Percentiles rank a stretch among this genome's conserved stretches.
phyloP scores from a whole-genome alignment of 164 flowering plant genomes.

The Warburgia ugandensis region DNA sequence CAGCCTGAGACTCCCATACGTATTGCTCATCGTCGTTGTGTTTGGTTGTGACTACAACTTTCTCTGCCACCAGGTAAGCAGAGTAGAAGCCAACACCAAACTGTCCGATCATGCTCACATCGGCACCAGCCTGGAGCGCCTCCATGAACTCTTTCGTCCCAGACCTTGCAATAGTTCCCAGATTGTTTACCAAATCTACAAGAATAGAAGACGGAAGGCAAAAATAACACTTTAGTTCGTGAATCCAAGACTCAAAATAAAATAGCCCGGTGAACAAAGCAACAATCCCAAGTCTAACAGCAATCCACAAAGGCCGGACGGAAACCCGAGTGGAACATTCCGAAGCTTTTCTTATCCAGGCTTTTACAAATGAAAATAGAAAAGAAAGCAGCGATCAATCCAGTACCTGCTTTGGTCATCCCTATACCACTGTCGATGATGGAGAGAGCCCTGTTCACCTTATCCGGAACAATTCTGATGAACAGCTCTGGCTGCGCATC shows the following conservation, averaged over 20 bases:
- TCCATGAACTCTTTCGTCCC: constrained; percentile 20
- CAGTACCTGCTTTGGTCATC: constrained; percentile 13
- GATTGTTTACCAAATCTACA: constrained; percentile 16
- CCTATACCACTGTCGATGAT: constrained; percentile 18
- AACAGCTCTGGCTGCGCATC: constrained; percentile 42
- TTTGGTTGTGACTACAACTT: constrained; percentile 12
- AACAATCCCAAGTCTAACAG: background rate
- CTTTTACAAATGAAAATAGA: too few relatives aligned
- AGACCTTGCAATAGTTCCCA: constrained; percentile 20
- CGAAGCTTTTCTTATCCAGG: background rate
- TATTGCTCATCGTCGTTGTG: constrained; percentile 17
- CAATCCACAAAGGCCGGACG: background rate
- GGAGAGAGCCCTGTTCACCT: constrained; percentile 32
- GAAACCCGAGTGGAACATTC: background rate
- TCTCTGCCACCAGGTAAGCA: constrained; percentile 15
- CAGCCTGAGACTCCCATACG: constrained; percentile 19
- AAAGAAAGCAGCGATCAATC: too few relatives aligned
- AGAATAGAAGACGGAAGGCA: too few relatives aligned
- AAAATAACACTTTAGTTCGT: too few relatives aligned
- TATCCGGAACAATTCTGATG: constrained; percentile 36
- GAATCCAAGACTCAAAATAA: background rate
- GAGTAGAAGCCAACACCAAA: constrained; percentile 19
- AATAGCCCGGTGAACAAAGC: background rate
- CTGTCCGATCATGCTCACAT: constrained; percentile 19
- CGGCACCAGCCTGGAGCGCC: constrained; percentile 17